phyloP scores from a whole-genome alignment of 2,329 filamentous ascomycete species.

The Fusarium incarnatum region DNA sequence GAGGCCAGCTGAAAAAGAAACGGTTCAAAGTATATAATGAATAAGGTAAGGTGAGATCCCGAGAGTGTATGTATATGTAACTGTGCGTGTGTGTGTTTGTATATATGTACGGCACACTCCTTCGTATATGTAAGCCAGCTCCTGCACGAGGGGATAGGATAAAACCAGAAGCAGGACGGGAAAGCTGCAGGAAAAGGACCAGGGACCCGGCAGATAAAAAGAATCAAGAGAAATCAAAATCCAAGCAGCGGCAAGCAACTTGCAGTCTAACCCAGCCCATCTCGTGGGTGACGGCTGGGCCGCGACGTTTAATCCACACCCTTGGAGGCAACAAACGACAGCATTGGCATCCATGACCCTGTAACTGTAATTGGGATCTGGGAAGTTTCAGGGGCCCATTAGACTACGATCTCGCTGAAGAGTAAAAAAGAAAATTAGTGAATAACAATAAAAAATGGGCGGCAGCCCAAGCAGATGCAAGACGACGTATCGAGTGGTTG shows the following conservation, averaged over 20 bases:
- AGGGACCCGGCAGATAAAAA: conserved; percentile 43
- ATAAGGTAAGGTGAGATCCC: conserved; percentile 21
- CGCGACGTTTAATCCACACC: conserved; percentile 30
- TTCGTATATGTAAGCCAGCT: conserved; percentile 39
- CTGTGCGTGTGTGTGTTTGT: conserved; percentile 29
- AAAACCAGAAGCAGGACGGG: conserved; percentile 36
- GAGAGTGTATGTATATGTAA: conserved; percentile 36
- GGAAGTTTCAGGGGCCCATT: conserved; percentile 24
- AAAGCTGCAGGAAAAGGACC: conserved; percentile 38
- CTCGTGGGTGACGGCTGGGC: conserved; percentile 31
- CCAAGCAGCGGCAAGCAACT: conserved; percentile 27
- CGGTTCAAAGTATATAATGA: conserved; percentile 18
- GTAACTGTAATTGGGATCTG: conserved; percentile 22
- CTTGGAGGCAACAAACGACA: conserved; percentile 21
- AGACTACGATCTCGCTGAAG: conserved; percentile 17
- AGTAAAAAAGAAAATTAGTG: conserved; percentile 14
- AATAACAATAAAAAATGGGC: conserved; percentile 28
- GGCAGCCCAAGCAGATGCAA: conserved; percentile 36
- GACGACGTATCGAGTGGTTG: conserved; percentile 43
- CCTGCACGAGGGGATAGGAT: conserved; percentile 40
- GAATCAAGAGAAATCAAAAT: conserved; percentile 23
- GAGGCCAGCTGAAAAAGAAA: conserved; percentile 7
- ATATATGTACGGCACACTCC: conserved; percentile 19
- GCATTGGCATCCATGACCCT: conserved; percentile 16
- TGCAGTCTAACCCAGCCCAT: conserved; percentile 26